These are phyloP conservation scores for Peterozyma toletana DNA, from an alignment of 805 yeast genomes.

Conservation along the genomic window DNA sequence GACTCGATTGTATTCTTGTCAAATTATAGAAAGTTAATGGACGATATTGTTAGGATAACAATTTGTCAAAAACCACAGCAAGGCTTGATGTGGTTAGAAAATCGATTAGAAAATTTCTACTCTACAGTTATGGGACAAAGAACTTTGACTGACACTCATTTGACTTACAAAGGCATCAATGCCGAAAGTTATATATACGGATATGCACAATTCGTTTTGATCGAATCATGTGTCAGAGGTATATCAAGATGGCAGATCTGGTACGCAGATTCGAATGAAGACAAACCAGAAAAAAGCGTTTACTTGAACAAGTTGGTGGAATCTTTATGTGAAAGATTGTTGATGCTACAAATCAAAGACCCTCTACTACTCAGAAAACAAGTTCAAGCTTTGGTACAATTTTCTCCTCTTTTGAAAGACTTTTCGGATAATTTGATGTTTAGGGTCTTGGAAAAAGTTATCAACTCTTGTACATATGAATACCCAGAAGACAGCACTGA, in stretches of 20 bases:
- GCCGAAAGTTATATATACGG: constrained; percentile 70
- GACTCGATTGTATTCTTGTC: constrained; percentile 72
- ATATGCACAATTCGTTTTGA: constrained; percentile 73
- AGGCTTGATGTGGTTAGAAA: constrained; percentile 76
- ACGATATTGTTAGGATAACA: constrained; percentile 83
- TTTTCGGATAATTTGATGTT: constrained; percentile 62
- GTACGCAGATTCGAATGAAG: constrained; percentile 56
- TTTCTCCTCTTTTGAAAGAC: constrained; percentile 83
- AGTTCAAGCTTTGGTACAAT: constrained; percentile 88
- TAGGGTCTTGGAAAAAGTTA: constrained; percentile 75
- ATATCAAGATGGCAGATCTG: constrained; percentile 93
- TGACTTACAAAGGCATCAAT: constrained; percentile 48
- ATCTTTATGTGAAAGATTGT: constrained; percentile 62
- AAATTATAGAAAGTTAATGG: constrained; percentile 76
- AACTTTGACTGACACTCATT: constrained; percentile 46
- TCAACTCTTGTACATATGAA: constrained; percentile 77
- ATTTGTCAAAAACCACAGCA: constrained; percentile 81
- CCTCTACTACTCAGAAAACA: constrained; percentile 79
- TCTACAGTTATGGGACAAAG: constrained; percentile 59
- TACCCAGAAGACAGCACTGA: constrained; percentile 63
- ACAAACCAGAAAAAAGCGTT: constrained; percentile 44
- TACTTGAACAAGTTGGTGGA: constrained; percentile 52
- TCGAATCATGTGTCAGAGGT: constrained; percentile 88
- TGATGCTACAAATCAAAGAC: constrained; percentile 69
- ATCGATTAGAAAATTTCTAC: constrained; percentile 65